phyloP scores from a whole-genome alignment of 148 eudicot species.

The Heliosperma pusillum region DNA sequence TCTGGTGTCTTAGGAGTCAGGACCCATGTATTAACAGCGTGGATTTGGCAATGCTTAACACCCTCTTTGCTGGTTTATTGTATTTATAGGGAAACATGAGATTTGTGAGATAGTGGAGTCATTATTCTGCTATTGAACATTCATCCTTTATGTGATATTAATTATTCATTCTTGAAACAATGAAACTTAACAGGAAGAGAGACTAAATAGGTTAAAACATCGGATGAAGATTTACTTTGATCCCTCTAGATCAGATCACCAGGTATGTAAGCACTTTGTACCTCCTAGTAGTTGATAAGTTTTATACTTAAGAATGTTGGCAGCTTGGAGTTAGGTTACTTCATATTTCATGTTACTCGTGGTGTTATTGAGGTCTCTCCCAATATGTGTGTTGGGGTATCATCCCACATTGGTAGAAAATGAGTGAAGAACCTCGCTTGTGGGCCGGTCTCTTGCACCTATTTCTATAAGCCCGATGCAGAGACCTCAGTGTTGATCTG shows the following conservation, averaged over 20 bases:
- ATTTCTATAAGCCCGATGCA: no score
- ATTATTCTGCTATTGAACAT: not conserved
- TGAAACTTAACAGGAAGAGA: slow-evolving; percentile 55
- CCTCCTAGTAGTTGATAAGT: not conserved
- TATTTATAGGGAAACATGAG: not conserved
- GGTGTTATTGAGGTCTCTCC: no score
- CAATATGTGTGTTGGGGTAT: no score
- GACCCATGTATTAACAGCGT: no score
- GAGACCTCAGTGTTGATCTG: no score
- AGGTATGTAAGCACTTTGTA: slow-evolving; percentile 36
- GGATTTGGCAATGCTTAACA: no score
- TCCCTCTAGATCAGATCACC: slow-evolving; percentile 64
- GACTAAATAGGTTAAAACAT: slow-evolving; percentile 62
- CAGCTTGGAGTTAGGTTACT: not conserved
- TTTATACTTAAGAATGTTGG: not conserved
- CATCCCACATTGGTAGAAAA: no score
- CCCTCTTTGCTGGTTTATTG: no score
- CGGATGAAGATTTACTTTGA: slow-evolving; percentile 66
- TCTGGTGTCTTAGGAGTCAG: no score
- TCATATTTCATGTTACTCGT: no score
- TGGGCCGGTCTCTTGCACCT: no score
- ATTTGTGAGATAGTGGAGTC: not conserved
- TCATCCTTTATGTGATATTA: not conserved
- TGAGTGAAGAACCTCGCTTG: no score
- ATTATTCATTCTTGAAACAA: slow-evolving; percentile 6